Evolutionary conservation across 2,329 filamentous ascomycete species (phyloP).

Genomic region (Penicillium sp.): DNA sequence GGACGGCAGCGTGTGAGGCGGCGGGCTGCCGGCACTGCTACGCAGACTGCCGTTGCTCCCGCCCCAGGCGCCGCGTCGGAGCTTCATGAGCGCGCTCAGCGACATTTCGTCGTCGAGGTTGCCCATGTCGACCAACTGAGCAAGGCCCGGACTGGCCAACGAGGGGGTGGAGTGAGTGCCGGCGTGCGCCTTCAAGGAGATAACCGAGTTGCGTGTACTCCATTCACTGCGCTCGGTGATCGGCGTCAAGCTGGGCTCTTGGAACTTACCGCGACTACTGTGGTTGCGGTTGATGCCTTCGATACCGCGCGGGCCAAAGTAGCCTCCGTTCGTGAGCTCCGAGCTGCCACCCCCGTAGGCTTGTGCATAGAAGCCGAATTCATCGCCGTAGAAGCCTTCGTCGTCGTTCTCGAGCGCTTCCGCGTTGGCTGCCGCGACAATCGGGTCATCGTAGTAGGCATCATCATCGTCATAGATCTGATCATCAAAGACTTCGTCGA

Average conservation of each 20-base stretch:
- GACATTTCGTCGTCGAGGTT: constrained; percentile 67
- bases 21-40: constrained; percentile 49
- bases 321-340: constrained; percentile 76
- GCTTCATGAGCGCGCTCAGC: constrained; percentile 66
- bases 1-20: constrained; percentile 36
- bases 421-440: constrained; percentile 93
- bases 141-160: constrained; percentile 68
- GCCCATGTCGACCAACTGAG: constrained; percentile 66
- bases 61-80: constrained; percentile 75
- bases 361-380: constrained; percentile 90
- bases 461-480: constrained; percentile 60
- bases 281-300: constrained; percentile 61
- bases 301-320: constrained; percentile 74
- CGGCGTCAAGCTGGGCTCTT: constrained; percentile 88
- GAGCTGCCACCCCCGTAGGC: constrained; percentile 49
- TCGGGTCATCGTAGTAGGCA: constrained; percentile 77
- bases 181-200: constrained; percentile 63
- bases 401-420: constrained; percentile 88
- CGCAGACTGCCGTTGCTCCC: constrained; percentile 72
- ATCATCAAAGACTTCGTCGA: constrained; percentile 47
- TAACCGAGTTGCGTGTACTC: constrained; percentile 87
- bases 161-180: constrained; percentile 48
- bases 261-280: constrained; percentile 70
- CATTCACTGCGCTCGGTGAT: constrained; percentile 96
- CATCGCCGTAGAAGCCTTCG: constrained; percentile 91